These are phyloP conservation scores for Corylus americana DNA, from an alignment of 306 rosid species.

Conservation along the genomic window DNA sequence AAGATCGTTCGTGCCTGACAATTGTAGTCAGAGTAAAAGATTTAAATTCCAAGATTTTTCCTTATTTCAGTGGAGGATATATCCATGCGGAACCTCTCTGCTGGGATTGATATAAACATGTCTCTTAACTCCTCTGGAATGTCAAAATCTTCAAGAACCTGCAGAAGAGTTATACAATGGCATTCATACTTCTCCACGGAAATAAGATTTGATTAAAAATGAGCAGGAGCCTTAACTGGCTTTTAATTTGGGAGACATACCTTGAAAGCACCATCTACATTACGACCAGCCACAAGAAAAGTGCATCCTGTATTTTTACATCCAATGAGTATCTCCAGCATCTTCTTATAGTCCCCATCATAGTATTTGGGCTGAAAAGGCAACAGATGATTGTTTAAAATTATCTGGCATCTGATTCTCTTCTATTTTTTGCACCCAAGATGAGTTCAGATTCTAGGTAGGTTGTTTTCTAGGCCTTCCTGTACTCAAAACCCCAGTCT, in stretches of 20 bases:
- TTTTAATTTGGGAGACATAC: slow-evolving; percentile 36
- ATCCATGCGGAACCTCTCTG: slow-evolving; percentile 75
- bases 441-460: background rate
- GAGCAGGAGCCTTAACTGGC: background rate
- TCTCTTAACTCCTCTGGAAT: slow-evolving; percentile 72
- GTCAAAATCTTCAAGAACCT: slow-evolving; percentile 82
- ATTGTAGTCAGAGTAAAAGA: background rate
- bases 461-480: background rate
- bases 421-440: background rate
- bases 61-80: slow-evolving; percentile 84
- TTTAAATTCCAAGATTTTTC: slow-evolving; percentile 53
- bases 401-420: background rate
- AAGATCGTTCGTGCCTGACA: slow-evolving; percentile 3
- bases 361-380: slow-evolving; percentile 81
- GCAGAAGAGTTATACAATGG: slow-evolving; percentile 16
- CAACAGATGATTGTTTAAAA: slow-evolving; percentile 10
- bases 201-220: background rate
- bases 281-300: slow-evolving; percentile 86
- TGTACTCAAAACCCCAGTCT: background rate
- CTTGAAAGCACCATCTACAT: slow-evolving; percentile 77
- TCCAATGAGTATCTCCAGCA: slow-evolving; percentile 64
- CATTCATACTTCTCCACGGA: slow-evolving; percentile 9
- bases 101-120: slow-evolving; percentile 80
- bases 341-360: slow-evolving; percentile 71
- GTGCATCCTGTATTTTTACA: slow-evolving; percentile 75